Evolutionary conservation across 371 early-diverging fungal species (phyloP).

Genomic region (Encephalitozoon cuniculi): DNA sequence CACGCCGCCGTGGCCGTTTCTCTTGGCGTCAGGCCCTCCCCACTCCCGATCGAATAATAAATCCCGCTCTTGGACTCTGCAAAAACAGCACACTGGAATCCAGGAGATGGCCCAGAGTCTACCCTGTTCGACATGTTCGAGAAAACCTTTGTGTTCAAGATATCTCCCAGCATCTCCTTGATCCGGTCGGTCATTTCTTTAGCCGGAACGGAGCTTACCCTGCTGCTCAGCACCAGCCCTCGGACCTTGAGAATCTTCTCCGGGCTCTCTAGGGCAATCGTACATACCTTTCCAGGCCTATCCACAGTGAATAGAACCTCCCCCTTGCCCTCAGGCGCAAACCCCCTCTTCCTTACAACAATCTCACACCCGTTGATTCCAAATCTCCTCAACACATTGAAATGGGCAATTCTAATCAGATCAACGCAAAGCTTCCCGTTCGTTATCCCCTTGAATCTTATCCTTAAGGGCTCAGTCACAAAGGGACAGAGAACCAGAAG

Average conservation of each 20-base stretch:
- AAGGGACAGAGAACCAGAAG: constrained; percentile 81
- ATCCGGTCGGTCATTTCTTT: constrained; percentile 80
- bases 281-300: constrained; percentile 68
- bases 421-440: constrained; percentile 66
- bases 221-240: constrained; percentile 75
- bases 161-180: constrained; percentile 70
- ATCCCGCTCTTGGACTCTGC: constrained; percentile 43
- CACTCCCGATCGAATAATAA: constrained; percentile 19
- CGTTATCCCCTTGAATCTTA: constrained; percentile 76
- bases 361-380: constrained; percentile 30
- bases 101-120: constrained; percentile 69
- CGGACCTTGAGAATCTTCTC: constrained; percentile 77
- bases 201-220: constrained; percentile 83
- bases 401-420: constrained; percentile 34
- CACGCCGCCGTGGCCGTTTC: not conserved
- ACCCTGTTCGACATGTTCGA: constrained; percentile 85
- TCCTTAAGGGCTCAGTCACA: constrained; percentile 69
- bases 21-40: not conserved
- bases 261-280: constrained; percentile 67
- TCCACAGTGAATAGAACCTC: constrained; percentile 75
- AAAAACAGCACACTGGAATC: constrained; percentile 44
- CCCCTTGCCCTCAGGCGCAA: constrained; percentile 85
- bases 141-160: constrained; percentile 86
- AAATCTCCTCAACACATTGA: constrained; percentile 17
- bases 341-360: constrained; percentile 74